phyloP scores from a whole-genome alignment of 495 filamentous ascomycete species.

The Penicillium egyptiacum region DNA sequence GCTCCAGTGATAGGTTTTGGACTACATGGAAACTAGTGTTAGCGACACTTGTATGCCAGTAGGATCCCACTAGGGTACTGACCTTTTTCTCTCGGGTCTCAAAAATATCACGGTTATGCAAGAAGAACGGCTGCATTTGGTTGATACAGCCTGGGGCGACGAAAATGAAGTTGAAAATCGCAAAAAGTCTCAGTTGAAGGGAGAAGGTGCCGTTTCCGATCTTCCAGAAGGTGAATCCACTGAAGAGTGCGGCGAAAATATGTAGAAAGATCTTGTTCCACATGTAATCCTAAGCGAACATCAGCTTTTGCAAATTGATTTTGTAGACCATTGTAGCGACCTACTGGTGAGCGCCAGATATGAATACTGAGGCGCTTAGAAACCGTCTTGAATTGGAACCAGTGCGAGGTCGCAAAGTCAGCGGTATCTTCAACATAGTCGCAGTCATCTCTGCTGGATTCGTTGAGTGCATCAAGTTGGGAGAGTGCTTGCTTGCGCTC shows the following conservation, averaged over 20 bases:
- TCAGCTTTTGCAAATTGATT: neutral
- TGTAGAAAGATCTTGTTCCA: constrained; percentile 46
- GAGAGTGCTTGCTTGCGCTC: constrained; percentile 57
- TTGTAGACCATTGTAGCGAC: constrained; percentile 21
- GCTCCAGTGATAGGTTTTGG: constrained; percentile 52
- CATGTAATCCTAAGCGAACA: constrained; percentile 35
- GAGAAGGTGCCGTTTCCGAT: constrained; percentile 42
- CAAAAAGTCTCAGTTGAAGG: constrained; percentile 41
- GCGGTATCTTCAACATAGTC: constrained; percentile 49
- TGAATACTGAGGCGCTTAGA: constrained; percentile 71
- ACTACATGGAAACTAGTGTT: constrained; percentile 60
- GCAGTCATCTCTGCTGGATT: constrained; percentile 32
- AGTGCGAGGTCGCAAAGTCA: constrained; percentile 43
- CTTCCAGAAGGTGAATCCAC: constrained; percentile 49
- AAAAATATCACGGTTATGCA: constrained; percentile 73
- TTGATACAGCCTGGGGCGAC: constrained; percentile 80
- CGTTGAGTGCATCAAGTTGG: constrained; percentile 65
- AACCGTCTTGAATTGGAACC: constrained; percentile 52
- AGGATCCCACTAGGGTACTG: neutral
- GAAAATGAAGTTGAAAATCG: constrained; percentile 75
- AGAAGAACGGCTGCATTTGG: constrained; percentile 84
- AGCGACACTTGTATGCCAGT: constrained; percentile 57
- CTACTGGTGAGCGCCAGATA: constrained; percentile 79
- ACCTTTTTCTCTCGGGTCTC: constrained; percentile 70
- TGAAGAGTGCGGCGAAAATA: constrained; percentile 42